These are phyloP conservation scores for Talaromyces sp. DNA, from an alignment of 2,329 filamentous ascomycete species.

Conservation along the genomic window DNA sequence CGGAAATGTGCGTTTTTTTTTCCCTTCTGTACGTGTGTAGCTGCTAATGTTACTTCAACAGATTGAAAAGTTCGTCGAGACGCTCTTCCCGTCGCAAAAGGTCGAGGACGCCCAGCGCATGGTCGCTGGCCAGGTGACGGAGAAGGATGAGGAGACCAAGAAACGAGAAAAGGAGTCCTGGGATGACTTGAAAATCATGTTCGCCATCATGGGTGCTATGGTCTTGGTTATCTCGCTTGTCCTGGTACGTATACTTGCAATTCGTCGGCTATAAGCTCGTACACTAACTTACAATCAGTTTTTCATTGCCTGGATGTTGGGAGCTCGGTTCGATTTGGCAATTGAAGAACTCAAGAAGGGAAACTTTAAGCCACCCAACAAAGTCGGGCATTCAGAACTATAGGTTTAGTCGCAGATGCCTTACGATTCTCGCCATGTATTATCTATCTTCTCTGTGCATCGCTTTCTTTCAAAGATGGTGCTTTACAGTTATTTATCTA, in stretches of 20 bases:
- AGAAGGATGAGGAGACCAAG: conserved; percentile 51
- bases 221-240: conserved; percentile 65
- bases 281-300: conserved; percentile 42
- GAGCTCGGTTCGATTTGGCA: conserved; percentile 74
- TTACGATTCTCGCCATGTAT: neutral
- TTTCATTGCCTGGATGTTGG: conserved; percentile 69
- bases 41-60: conserved; percentile 28
- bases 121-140: conserved; percentile 51
- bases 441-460: neutral
- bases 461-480: neutral
- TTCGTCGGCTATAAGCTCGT: neutral
- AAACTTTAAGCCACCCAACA: conserved; percentile 38
- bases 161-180: conserved; percentile 45
- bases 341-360: conserved; percentile 50
- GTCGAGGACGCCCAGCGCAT: conserved; percentile 50
- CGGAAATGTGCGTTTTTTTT: conserved; percentile 59
- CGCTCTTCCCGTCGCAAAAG: conserved; percentile 80
- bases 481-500: neutral
- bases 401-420: conserved; percentile 15
- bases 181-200: conserved; percentile 57
- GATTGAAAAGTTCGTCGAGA: conserved; percentile 95
- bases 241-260: conserved; percentile 62
- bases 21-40: neutral
- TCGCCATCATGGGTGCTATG: conserved; percentile 65
- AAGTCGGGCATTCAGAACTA: conserved; percentile 37